Evolutionary conservation across 2,329 filamentous ascomycete genomes (phyloP), one percentile per base, ranked within the genome.

Genomic region (Penicillium rolfsii): DNA sequence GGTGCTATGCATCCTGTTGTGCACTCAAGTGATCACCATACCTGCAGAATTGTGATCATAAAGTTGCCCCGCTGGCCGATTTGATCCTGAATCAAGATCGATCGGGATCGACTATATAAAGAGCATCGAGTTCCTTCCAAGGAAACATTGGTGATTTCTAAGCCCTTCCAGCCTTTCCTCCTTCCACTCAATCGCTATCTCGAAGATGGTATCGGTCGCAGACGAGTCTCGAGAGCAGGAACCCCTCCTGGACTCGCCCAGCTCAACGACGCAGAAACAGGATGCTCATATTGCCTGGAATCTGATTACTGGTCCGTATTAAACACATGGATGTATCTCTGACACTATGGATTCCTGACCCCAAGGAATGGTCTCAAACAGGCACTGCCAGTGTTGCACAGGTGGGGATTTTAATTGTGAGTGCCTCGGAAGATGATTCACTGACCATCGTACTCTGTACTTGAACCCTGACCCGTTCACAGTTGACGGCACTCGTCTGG

Each of bases 301-400:
- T 71, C 82, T 96, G 43, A 80, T 89, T 64, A 84, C 90, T 40
- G 93, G 93, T 94, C 81, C 66, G 82, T 43, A n/a, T 16, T 22
- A 16, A 14, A 16, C 50, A 40, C 8, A 26, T 40, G 14, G 19
- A 8, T 41, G 7, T 28, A 40, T 40, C n/a, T 30, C 35, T 26
- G 16, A 4, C 19, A 12, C 19, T 19, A 40, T n/a, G 14, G 24
- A 28, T 12, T 24, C 24, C 35, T 40, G 33, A 40, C 36, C 9
- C 3, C n/a, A 5, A 12, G 16, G 19, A 26, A 16, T 53, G 35
- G 24, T 12, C 9, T 14, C 19, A 22, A 6, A 40, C 71, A 95
- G 93, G 92, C 64, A 96, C 93, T 16, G 94, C 87, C 59, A 83
- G 89, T 62, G 78, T 97, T 62, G 91, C 92, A 43, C 93, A 97